Conservation (phyloP, 768 basidiomycete species). For the Boletus huronensis region DNA sequence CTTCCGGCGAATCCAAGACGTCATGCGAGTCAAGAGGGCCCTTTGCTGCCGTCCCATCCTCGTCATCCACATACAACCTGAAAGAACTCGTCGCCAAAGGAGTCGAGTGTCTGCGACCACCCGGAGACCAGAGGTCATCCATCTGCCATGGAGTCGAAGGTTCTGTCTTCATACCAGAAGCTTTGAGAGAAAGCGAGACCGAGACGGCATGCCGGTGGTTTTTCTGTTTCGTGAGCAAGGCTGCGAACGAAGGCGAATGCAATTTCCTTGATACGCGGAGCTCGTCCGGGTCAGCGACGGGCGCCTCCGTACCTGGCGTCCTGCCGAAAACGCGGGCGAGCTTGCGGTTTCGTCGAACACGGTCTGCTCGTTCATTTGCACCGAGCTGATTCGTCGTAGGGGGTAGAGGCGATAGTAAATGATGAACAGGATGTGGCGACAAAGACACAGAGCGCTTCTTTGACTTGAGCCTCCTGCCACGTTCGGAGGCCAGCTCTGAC, state of each 20-base stretch:
- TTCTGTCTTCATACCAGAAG: conserved; percentile 20
- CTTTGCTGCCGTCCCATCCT: conserved; percentile 1
- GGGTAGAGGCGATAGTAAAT: conserved; percentile 36
- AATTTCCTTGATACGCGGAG: conserved; percentile 18
- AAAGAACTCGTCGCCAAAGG: conserved; percentile 50
- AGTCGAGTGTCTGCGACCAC: conserved; percentile 50
- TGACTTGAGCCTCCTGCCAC: conserved; percentile 21
- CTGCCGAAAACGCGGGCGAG: conserved; percentile 78
- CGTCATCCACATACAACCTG: conserved; percentile 22
- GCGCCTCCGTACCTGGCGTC: conserved; percentile 48
- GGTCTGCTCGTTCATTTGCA: conserved; percentile 64
- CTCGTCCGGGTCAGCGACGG: conserved; percentile 26
- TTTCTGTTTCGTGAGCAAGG: conserved; percentile 30
- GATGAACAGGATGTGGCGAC: conserved; percentile 24
- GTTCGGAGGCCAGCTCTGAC: conserved; percentile 45
- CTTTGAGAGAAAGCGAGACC: conserved; percentile 24
- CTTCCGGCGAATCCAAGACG: conserved; percentile 15
- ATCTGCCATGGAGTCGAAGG: conserved; percentile 35
- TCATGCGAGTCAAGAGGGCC: conserved; percentile 3
- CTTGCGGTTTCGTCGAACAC: conserved; percentile 71
- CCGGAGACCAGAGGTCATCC: conserved; percentile 28
- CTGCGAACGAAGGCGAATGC: conserved; percentile 24
- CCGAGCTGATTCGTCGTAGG: conserved; percentile 67
- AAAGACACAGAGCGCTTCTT: conserved; percentile 29
- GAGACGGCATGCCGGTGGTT: conserved; percentile 33